Evolutionary conservation across 2,329 filamentous ascomycete species (phyloP).

Genomic region (Cladobotryum mycophilum): DNA sequence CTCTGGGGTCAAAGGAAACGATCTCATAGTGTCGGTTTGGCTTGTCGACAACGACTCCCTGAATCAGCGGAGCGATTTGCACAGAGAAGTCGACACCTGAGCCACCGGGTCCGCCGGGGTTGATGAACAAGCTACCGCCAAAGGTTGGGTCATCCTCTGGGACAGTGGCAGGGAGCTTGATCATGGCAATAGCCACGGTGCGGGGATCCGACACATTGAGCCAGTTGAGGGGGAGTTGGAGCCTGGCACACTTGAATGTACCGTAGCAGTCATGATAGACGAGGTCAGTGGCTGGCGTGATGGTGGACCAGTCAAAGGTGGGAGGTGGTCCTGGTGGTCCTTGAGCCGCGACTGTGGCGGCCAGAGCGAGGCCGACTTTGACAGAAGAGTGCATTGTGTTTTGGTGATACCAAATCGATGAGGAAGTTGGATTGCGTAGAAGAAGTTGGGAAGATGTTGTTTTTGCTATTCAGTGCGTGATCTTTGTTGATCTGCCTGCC

Average conservation of each 20-base stretch:
- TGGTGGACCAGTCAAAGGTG: slow-evolving; percentile 29
- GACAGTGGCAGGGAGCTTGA: slow-evolving; percentile 34
- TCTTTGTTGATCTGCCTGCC: no score
- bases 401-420: no score
- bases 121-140: slow-evolving; percentile 36
- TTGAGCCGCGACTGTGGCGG: no score
- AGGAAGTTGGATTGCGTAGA: no score
- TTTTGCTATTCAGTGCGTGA: no score
- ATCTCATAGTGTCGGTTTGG: slow-evolving; percentile 32
- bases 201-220: slow-evolving; percentile 20
- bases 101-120: slow-evolving; percentile 40
- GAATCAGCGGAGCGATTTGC: slow-evolving; percentile 9
- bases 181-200: slow-evolving; percentile 33
- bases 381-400: no score
- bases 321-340: no score
- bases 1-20: slow-evolving; percentile 39
- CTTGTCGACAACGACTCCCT: slow-evolving; percentile 16
- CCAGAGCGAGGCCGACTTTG: no score
- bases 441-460: no score
- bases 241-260: slow-evolving; percentile 33
- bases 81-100: slow-evolving; percentile 30
- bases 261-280: slow-evolving; percentile 35
- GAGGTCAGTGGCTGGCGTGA: slow-evolving; percentile 29
- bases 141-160: slow-evolving; percentile 30
- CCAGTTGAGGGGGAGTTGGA: slow-evolving; percentile 39